These are phyloP conservation scores for Syzygium jambos DNA, from an alignment of 345 rosid genomes.

Conservation along the genomic window DNA sequence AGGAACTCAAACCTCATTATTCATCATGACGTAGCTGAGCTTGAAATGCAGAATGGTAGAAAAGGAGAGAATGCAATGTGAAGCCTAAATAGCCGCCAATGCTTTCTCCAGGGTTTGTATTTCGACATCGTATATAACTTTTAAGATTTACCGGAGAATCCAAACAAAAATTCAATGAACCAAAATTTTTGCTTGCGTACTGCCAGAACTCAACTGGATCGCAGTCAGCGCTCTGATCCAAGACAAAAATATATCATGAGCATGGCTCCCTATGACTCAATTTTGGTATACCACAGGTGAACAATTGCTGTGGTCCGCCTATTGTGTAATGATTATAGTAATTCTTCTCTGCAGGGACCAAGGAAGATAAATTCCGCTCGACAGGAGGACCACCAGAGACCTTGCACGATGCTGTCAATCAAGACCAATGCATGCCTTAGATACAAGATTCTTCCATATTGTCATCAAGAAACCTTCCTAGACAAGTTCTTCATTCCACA, in stretches of 20 bases:
- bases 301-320: neutral
- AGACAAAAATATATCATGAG: neutral
- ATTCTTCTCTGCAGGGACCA: neutral
- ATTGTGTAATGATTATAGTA: neutral
- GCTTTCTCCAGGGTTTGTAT: neutral
- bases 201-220: neutral
- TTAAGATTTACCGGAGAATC: neutral
- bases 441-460: neutral
- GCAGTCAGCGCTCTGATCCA: neutral
- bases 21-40: neutral
- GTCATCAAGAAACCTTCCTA: conserved; percentile 46
- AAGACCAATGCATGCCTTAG: neutral
- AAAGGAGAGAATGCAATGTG: neutral
- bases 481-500: conserved; percentile 74
- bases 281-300: neutral
- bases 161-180: neutral
- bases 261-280: neutral
- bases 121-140: neutral
- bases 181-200: neutral
- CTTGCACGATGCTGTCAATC: neutral
- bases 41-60: neutral
- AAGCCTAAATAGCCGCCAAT: neutral
- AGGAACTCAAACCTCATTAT: neutral
- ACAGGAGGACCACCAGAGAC: neutral
- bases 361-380: neutral